Evolutionary conservation across 768 basidiomycete species (phyloP).

Genomic region (Termitomyces sp.): DNA sequence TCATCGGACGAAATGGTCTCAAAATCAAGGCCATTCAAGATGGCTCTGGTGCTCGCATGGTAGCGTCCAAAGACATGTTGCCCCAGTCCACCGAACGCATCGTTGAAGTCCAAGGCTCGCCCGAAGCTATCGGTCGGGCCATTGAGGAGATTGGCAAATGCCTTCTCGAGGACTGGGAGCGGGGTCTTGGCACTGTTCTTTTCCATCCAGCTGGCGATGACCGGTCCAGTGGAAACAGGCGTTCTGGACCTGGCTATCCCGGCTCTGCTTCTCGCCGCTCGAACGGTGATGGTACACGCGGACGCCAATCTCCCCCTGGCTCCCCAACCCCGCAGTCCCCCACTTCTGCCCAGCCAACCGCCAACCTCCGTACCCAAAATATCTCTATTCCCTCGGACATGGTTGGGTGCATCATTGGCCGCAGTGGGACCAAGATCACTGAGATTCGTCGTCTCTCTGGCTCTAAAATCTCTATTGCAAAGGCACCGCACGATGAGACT

Average conservation of each 20-base stretch:
- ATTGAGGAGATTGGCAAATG: constrained; percentile 96
- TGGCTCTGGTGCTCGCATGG: constrained; percentile 93
- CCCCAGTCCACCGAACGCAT: constrained; percentile 99
- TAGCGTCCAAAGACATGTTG: constrained; percentile 98
- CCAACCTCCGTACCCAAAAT: constrained; percentile 95
- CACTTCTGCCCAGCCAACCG: constrained; percentile 48
- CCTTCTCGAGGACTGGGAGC: constrained; percentile 94
- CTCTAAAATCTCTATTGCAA: constrained; percentile 97
- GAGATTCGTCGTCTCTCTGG: constrained; percentile 98
- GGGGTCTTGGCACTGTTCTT: constrained; percentile 88
- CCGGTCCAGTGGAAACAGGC: constrained; percentile 42
- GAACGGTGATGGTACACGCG: constrained; percentile 51
- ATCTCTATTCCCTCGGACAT: constrained; percentile 99
- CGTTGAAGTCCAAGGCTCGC: constrained; percentile 93
- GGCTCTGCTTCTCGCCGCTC: constrained; percentile 48
- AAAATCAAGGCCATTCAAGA: constrained; percentile 99
- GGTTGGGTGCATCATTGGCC: constrained; percentile 96
- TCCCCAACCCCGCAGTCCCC: constrained; percentile 44
- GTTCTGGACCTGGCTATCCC: constrained; percentile 48
- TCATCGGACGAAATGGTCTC: constrained; percentile 92
- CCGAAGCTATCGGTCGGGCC: constrained; percentile 89
- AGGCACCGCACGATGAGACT: constrained; percentile 98
- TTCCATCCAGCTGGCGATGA: constrained; percentile 92
- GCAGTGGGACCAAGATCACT: constrained; percentile 96
- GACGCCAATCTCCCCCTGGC: constrained; percentile 44